Evolutionary conservation across 2,329 filamentous ascomycete species (phyloP), one percentile per base, ranked within the genome.

Genomic region (Diaporthe caulivora): DNA sequence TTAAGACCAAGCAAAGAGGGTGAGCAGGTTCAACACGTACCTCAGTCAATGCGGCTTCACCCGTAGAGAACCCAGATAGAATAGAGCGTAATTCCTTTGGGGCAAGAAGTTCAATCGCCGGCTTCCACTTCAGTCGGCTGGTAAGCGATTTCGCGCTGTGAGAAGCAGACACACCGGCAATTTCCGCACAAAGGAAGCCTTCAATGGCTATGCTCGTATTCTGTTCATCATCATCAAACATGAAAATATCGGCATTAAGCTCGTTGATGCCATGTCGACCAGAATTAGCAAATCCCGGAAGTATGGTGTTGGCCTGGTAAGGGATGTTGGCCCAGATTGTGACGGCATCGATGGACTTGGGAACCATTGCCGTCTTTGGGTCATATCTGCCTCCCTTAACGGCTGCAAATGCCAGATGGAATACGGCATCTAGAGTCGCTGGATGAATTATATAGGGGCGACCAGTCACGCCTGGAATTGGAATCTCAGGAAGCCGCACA

Each of bases 391-490:
- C 53, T n/a, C 53, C 53, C 53, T 57, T 57, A 29, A 57, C 53
- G 18, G 53, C 53, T 11, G 53, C 53, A 15, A 57, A 57, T 6
- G 53, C 53, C 31, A 57, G 53, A 5, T 84, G 83, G 7, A 84
- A 79, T 0, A 83, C 64, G 21, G 79, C 76, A 60, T 84, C 83
- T 2, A 84, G 73, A 0, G 82, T 78, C 21, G 79, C 77, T 2
- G 83, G 83, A 70, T 84, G 83, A 2, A 84, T 80, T 8, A 83
- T 53, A 75, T 82, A 34, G 9, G 53, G 53, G 29, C 53, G 53
- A 34, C 53, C 53, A 34, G 29, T 57, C 9, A 34, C 21, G 2
- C 53, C 53, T 7, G 53, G 53, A 18, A 57, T 34, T 2, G 53
- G 53, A 18, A 57, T 57, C 29, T 37, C 29, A n/a, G 53, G 53